A percentile compares a stretch with the other conserved stretches of the same genome.
These are phyloP conservation scores for Cyclotella kingstonii DNA, from an alignment of 108 stramenopile genomes.

Conservation along the genomic window DNA sequence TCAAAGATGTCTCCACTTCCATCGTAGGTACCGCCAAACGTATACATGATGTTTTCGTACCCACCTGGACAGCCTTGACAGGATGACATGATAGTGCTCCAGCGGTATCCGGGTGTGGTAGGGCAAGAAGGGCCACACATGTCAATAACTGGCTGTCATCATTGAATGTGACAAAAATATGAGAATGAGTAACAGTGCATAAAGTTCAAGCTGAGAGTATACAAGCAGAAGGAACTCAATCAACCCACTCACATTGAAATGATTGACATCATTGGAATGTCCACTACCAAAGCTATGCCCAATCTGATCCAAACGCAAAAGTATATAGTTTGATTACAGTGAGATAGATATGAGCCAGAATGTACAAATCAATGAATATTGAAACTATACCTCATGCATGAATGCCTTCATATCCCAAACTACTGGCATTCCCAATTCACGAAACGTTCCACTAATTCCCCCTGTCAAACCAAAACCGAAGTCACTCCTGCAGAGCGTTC, in stretches of 20 bases:
- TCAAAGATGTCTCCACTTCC: constrained; percentile 7
- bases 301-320: neutral
- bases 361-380: neutral
- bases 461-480: constrained; percentile 1
- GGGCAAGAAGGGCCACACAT: constrained; percentile 4
- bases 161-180: too few species aligned
- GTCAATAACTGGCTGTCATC: constrained; percentile 9
- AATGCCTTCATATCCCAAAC: constrained; percentile 26
- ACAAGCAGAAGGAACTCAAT: neutral
- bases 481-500: too few species aligned
- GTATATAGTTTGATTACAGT: neutral
- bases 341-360: neutral
- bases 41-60: constrained; percentile 16
- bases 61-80: constrained; percentile 14
- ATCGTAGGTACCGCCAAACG: constrained; percentile 9
- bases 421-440: neutral
- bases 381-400: constrained; percentile 16
- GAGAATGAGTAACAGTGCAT: neutral
- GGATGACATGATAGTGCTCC: constrained; percentile 14
- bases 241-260: neutral
- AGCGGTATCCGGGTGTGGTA: neutral
- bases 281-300: constrained; percentile 12
- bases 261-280: constrained; percentile 1
- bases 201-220: neutral
- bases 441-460: neutral